A percentile compares a stretch with the other conserved stretches of the same genome.
phyloP scores from a whole-genome alignment of 2,329 filamentous ascomycete species.

The Colletotrichum sp. region DNA sequence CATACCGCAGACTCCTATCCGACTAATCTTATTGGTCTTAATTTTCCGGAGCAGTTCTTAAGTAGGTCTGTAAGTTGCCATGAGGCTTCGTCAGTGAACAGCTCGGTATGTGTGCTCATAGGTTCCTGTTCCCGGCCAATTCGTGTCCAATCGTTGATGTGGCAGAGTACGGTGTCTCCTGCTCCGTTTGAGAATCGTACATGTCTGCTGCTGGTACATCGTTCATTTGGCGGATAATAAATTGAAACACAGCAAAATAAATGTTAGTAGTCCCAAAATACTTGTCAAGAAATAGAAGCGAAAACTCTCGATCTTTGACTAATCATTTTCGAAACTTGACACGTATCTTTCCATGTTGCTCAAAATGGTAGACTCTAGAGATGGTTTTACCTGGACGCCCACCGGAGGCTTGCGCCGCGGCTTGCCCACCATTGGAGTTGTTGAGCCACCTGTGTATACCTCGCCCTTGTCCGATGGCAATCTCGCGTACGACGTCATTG shows the following conservation, averaged over 20 bases:
- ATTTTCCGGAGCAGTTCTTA: neutral
- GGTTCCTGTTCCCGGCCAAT: neutral
- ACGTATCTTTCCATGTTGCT: neutral
- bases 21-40: neutral
- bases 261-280: neutral
- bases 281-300: neutral
- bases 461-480: neutral
- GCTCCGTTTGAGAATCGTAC: neutral
- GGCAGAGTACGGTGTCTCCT: neutral
- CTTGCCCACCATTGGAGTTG: neutral
- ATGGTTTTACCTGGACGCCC: neutral
- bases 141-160: neutral
- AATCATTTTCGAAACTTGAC: neutral
- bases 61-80: neutral
- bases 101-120: neutral
- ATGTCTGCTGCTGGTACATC: neutral
- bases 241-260: neutral
- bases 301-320: neutral
- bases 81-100: neutral
- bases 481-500: neutral
- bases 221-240: neutral
- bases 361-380: neutral
- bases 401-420: neutral
- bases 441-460: neutral
- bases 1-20: neutral